Evolutionary conservation across 1,284 basidiomycete genomes (phyloP).

Genomic region (Takashimella tepidaria): DNA sequence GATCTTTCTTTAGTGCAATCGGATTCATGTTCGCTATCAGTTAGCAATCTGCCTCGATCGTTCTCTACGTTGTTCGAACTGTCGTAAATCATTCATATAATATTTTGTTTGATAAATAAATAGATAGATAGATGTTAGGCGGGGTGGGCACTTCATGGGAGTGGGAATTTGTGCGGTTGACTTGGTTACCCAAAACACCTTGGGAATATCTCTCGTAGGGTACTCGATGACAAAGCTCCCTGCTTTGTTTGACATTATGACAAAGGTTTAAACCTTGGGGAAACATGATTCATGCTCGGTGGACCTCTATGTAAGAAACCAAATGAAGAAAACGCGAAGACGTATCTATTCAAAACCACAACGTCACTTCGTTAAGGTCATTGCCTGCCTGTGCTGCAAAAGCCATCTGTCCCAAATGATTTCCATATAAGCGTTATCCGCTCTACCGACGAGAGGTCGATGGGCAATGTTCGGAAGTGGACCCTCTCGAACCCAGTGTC

Average conservation of each 20-base stretch:
- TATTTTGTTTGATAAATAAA: neutral
- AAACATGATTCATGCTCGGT: too few relatives aligned
- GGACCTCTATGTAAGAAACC: too few relatives aligned
- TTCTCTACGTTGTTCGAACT: neutral
- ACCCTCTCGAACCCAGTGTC: neutral
- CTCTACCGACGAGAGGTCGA: neutral
- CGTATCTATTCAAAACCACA: too few relatives aligned
- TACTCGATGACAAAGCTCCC: neutral
- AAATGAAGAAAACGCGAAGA: too few relatives aligned
- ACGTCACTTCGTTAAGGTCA: neutral
- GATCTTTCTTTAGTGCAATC: neutral
- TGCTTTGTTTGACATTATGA: too few relatives aligned
- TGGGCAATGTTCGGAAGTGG: neutral
- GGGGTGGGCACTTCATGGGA: neutral
- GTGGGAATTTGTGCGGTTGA: neutral
- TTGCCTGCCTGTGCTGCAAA: neutral
- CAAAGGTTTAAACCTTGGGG: too few relatives aligned
- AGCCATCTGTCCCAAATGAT: constrained; percentile 1
- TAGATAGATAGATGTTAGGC: too few relatives aligned
- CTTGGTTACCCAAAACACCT: neutral
- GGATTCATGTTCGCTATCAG: neutral
- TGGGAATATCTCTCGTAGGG: neutral
- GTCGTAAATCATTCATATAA: neutral
- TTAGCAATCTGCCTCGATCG: neutral
- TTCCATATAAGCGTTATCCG: constrained; percentile 1